Evolutionary conservation across 108 stramenopile species (phyloP), one percentile per base, ranked within the genome.

Genomic region (Pelagomonas calceolata): DNA sequence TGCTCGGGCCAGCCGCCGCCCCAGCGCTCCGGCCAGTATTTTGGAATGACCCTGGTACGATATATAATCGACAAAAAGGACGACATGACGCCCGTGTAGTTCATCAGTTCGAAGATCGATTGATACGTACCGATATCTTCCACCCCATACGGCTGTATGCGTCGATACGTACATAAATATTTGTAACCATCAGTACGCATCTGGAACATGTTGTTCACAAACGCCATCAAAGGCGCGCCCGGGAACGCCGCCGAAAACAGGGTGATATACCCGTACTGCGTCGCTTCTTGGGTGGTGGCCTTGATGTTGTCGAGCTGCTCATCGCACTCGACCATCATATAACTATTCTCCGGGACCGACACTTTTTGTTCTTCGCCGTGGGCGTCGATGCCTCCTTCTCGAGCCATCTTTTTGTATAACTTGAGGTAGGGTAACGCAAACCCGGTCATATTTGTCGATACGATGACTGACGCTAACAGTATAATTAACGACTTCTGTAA

Each of bases 231-330:
- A 30, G 76, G 67, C 34, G 85, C 80, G 32, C 83, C 65, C 0
- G 85, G 85, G 63, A 78, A 83, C 10, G 85, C 85, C 30, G 77
- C 77, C 16, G 77, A 72, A 66, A 86, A 86, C 15, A 86, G 79
- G 12, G 84, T 82, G 16, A 82, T 79, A 75, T 83, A 86, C 46
- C 85, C 77, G 29, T 67, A 77, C 64, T 67, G 66, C 30, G 73
- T 43, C 9, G 65, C 4, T 67, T 68, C 64, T 39, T 78, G 76
- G 0, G 77, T 73, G 60, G 78, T 82, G 51, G 74, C 79, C 30
- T 76, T 32, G 69, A 84, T 80, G 4, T 66, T 70, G 39, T 80
- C 83, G 21, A 60, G 26, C 21, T 17, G 18, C 51, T 60, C 51
- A 26, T 60, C 51, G 51, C 29, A 60, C 51, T 60, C 51, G 51